Evolutionary conservation across 2,329 filamentous ascomycete species (phyloP).

Genomic region (Aspergillus unguis): DNA sequence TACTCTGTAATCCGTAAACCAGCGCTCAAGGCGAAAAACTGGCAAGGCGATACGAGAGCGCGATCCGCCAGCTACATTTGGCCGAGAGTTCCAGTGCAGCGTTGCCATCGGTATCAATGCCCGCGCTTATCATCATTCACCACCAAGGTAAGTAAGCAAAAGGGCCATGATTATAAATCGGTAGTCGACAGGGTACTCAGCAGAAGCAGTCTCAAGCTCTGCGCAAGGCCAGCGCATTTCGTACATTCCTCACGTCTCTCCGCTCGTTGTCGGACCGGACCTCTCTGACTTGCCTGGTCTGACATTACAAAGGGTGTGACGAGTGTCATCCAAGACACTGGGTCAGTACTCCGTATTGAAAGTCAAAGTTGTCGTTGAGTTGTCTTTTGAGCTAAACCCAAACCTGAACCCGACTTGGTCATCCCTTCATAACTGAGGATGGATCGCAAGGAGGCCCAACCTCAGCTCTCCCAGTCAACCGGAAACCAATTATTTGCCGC

Average conservation of each 20-base stretch:
- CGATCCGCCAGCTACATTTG: neutral
- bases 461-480: constrained; percentile 11
- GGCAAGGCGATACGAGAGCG: no score
- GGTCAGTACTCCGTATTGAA: neutral
- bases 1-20: no score
- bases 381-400: neutral
- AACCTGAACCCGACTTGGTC: neutral
- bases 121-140: neutral
- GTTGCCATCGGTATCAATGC: neutral
- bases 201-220: neutral
- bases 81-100: neutral
- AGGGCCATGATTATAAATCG: neutral
- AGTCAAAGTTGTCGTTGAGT: neutral
- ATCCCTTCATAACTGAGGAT: constrained; percentile 23
- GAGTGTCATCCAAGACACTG: neutral
- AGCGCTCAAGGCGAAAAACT: no score
- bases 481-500: constrained; percentile 16
- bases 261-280: constrained; percentile 1
- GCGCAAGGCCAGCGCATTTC: neutral
- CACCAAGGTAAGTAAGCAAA: neutral
- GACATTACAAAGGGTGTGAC: neutral
- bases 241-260: neutral
- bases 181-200: neutral
- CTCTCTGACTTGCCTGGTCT: neutral
- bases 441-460: constrained; percentile 15